Conservation (phyloP, 306 rosid species). For the Rosa multiflora region DNA sequence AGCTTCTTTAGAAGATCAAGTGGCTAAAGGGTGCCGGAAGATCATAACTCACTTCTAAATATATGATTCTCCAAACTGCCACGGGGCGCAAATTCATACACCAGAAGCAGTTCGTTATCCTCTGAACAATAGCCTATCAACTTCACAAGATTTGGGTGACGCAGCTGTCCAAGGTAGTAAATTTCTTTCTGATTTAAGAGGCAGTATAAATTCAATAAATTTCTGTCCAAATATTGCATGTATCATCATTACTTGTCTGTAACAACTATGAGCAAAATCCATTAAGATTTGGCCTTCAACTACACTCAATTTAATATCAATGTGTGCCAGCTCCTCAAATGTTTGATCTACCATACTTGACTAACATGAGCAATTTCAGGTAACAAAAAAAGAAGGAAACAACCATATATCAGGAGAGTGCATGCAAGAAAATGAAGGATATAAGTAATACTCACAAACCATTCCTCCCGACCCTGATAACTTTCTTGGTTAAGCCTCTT, state of each 20-base stretch:
- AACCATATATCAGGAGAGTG: too few species aligned
- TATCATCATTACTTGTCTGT: constrained; percentile 17
- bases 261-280: constrained; percentile 12
- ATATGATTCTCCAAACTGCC: constrained; percentile 85
- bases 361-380: not conserved
- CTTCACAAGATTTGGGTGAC: constrained; percentile 86
- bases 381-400: not conserved
- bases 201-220: constrained; percentile 21
- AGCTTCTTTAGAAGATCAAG: constrained; percentile 9
- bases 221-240: constrained; percentile 14
- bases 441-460: too few species aligned
- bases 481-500: too few species aligned
- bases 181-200: constrained; percentile 67
- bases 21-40: constrained; percentile 6
- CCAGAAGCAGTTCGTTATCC: constrained; percentile 85
- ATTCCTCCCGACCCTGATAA: too few species aligned
- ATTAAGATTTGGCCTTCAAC: not conserved
- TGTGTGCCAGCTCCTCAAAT: not conserved
- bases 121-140: constrained; percentile 86
- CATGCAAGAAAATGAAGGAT: too few species aligned
- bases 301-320: not conserved
- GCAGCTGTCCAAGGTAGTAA: constrained; percentile 83
- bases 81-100: constrained; percentile 74
- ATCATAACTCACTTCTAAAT: constrained; percentile 72
- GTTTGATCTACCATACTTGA: not conserved